phyloP scores from a whole-genome alignment of 495 filamentous ascomycete genomes.

The Zalerion maritima region DNA sequence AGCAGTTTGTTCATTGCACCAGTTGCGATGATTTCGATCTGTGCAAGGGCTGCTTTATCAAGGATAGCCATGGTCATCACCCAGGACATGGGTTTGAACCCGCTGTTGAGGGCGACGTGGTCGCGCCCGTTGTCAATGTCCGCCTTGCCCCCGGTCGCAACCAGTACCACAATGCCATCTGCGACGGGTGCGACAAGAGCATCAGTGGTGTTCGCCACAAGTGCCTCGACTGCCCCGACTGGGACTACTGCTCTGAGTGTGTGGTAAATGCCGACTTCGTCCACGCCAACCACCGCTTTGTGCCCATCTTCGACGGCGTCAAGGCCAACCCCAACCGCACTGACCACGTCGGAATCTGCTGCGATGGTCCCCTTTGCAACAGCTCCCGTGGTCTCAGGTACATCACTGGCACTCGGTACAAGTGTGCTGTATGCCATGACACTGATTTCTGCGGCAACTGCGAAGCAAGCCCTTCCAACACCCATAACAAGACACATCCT shows the following conservation, averaged over 20 bases:
- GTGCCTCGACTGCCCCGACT: conserved; percentile 93
- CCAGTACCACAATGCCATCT: conserved; percentile 71
- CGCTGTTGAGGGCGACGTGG: conserved; percentile 38
- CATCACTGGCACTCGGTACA: conserved; percentile 80
- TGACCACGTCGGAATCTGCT: conserved; percentile 72
- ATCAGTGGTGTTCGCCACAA: conserved; percentile 91
- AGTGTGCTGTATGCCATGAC: conserved; percentile 95
- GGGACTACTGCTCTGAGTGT: conserved; percentile 87
- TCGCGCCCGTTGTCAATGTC: conserved; percentile 39
- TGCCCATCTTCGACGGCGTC: conserved; percentile 58
- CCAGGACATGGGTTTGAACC: conserved; percentile 70
- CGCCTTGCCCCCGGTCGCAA: conserved; percentile 73
- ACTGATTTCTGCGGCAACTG: conserved; percentile 92
- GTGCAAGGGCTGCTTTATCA: conserved; percentile 65
- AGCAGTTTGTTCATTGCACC: conserved; percentile 70
- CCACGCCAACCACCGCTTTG: conserved; percentile 83
- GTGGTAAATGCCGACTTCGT: conserved; percentile 44
- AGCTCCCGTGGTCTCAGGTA: conserved; percentile 40
- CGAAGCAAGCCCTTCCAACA: conserved; percentile 71
- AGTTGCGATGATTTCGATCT: conserved; percentile 85
- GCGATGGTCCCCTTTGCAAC: conserved; percentile 85
- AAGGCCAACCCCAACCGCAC: no score
- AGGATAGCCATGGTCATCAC: conserved; percentile 78
- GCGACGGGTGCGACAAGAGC: conserved; percentile 84
- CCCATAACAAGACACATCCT: conserved; percentile 87